Base-by-base conservation (phyloP, 2,329 filamentous ascomycete species). In the Verticillium albo-atrum region DNA sequence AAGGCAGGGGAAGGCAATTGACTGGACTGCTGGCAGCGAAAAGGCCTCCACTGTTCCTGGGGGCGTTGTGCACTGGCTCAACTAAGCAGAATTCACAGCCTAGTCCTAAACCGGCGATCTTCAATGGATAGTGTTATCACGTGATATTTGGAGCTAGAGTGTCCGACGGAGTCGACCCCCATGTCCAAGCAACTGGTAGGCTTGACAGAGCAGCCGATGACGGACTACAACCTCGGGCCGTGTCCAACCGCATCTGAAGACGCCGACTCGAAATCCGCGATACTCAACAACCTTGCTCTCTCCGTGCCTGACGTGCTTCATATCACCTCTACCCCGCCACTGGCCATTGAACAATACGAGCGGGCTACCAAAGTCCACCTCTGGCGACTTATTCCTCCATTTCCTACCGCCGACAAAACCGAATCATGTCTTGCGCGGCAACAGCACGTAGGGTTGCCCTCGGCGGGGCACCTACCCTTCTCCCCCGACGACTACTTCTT, bases 401-500 rank as follows among this genome's bases (percentile, higher is more conserved):
- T 17, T 56, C 10, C n/a, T 12, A n/a, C 17, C 27, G 20, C 55
- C 12, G 4, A 28, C 28, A n/a, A 34, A 37, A 51, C 28, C 15
- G 61, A 59, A 70, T 54, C 6, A 75, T 76, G 74, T 63, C 74
- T 61, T 67, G 64, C 54, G 66, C 67, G 50, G 64, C 68, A 53
- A 23, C 25, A 37, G 23, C 25, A 50, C 59, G 59, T 32, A 59
- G 58, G 32, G 56, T 54, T 7, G 55, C 57, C 50, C 51, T 53
- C 42, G 28, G 61, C 34, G 61, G 65, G 56, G 62, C 69, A 55
- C 67, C 67, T 71, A 76, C 73, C 70, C 77, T 72, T 86, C 85
- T 60, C 80, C 83, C 63, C 77, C 89, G 64, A 81, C 82, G 67
- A 26, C 20, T 27, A 1, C 30, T n/a, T 34, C 37, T 28, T 42